phyloP scores from a whole-genome alignment of 1,139 yeast genomes.

The Pichia norvegensis region DNA sequence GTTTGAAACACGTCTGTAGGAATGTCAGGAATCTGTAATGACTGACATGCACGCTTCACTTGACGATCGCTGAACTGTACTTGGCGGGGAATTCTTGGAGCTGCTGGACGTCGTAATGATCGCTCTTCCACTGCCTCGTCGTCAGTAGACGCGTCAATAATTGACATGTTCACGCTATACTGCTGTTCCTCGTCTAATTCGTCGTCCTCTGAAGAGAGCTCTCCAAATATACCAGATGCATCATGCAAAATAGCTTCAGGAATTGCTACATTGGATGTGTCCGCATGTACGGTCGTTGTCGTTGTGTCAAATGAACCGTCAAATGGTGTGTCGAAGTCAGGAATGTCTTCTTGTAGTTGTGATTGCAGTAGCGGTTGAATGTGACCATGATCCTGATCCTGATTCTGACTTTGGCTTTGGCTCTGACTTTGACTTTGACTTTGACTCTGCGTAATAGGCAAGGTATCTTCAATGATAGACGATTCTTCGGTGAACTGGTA shows the following conservation, averaged over 20 bases:
- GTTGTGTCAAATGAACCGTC: slow-evolving; percentile 13
- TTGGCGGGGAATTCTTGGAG: too few relatives aligned
- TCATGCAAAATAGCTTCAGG: slow-evolving; percentile 28
- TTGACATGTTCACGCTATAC: not conserved
- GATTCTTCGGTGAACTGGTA: not conserved
- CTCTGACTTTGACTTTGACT: slow-evolving; percentile 10
- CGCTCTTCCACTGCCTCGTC: slow-evolving; percentile 1
- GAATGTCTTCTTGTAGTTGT: not conserved
- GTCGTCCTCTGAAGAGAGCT: slow-evolving; percentile 6
- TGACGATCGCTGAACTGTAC: slow-evolving; percentile 14
- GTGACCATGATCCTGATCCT: not conserved
- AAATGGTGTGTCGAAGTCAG: not conserved
- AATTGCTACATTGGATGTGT: slow-evolving; percentile 26
- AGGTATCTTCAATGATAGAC: slow-evolving; percentile 6
- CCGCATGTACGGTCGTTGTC: slow-evolving; percentile 11
- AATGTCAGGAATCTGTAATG: slow-evolving; percentile 16
- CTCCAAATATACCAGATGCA: slow-evolving; percentile 19
- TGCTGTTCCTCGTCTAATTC: slow-evolving; percentile 6
- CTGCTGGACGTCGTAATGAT: too few relatives aligned
- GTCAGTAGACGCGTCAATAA: not conserved
- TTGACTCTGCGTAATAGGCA: slow-evolving; percentile 6
- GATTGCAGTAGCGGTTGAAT: too few relatives aligned
- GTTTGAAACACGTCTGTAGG: slow-evolving; percentile 16
- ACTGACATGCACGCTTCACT: slow-evolving; percentile 10
- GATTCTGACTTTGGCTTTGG: slow-evolving; percentile 4